phyloP scores from a whole-genome alignment of 768 basidiomycete genomes.

The Suillus tomentosus region DNA sequence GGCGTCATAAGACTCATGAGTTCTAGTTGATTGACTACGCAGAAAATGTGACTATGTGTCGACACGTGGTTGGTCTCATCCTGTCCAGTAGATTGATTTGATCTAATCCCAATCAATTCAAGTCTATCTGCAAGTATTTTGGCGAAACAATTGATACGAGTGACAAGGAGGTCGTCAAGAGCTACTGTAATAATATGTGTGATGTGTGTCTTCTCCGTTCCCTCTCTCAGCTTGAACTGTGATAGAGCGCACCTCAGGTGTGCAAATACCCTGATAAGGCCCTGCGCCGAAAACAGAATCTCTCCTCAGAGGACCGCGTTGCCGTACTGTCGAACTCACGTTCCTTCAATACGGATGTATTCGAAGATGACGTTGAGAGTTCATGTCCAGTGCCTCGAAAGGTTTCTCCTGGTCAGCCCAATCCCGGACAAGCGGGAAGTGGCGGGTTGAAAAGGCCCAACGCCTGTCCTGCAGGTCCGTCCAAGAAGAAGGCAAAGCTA shows the following conservation, averaged over 20 bases:
- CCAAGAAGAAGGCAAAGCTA: slow-evolving; percentile 26
- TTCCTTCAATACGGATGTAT: neutral
- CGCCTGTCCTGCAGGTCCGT: slow-evolving; percentile 15
- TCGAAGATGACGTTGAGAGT: neutral
- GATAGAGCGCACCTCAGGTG: slow-evolving; percentile 45
- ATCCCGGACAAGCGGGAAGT: slow-evolving; percentile 9
- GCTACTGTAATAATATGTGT: slow-evolving; percentile 77
- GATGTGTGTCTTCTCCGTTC: slow-evolving; percentile 54
- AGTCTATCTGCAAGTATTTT: slow-evolving; percentile 82
- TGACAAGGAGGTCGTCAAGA: slow-evolving; percentile 44
- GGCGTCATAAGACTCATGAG: neutral
- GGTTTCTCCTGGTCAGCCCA: neutral
- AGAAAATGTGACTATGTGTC: slow-evolving; percentile 59
- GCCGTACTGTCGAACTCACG: slow-evolving; percentile 21
- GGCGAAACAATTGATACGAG: slow-evolving; percentile 63
- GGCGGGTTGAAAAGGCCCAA: slow-evolving; percentile 27
- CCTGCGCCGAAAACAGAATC: slow-evolving; percentile 45
- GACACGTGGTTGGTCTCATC: slow-evolving; percentile 62
- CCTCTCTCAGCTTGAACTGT: neutral
- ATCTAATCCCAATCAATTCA: neutral
- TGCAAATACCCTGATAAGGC: slow-evolving; percentile 80
- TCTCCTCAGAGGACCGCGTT: slow-evolving; percentile 45
- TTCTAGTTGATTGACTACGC: slow-evolving; percentile 52
- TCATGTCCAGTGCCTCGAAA: slow-evolving; percentile 1
- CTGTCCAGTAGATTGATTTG: neutral